A percentile compares a stretch with the other conserved stretches of the same genome.
phyloP scores from a whole-genome alignment of 257 asterid genomes.

The Gardenia jasminoides region DNA sequence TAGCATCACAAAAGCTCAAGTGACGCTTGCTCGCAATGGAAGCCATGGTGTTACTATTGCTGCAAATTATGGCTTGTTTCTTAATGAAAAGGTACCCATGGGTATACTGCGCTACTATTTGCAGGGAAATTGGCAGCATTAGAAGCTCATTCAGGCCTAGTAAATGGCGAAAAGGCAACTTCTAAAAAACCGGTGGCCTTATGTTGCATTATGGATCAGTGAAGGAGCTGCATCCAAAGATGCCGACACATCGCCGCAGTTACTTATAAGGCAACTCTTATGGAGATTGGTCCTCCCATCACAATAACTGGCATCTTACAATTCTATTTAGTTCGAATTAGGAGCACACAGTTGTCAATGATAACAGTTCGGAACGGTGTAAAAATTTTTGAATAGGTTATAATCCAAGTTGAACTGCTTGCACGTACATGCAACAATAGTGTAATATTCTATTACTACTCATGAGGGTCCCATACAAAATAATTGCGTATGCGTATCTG shows the following conservation, averaged over 20 bases:
- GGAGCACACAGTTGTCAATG: too few species aligned
- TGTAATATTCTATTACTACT: too few species aligned
- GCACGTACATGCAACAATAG: too few species aligned
- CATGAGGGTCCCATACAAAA: too few species aligned
- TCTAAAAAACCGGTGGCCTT: constrained; percentile 88
- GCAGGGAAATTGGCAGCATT: constrained; percentile 74
- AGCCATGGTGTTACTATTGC: constrained; percentile 83
- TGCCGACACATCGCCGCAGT: constrained; percentile 65
- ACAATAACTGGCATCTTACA: constrained; percentile 61
- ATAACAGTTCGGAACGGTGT: too few species aligned
- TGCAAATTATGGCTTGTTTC: constrained; percentile 58
- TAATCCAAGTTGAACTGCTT: too few species aligned
- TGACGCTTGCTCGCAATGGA: constrained; percentile 91
- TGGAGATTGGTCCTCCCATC: constrained; percentile 71
- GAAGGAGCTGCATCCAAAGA: constrained; percentile 63
- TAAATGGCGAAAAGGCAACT: constrained; percentile 66
- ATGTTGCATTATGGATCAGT: constrained; percentile 79
- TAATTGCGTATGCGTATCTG: too few species aligned
- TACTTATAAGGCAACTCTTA: constrained; percentile 62
- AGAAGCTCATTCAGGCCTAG: constrained; percentile 58
- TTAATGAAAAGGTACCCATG: constrained; percentile 62
- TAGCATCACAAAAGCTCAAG: constrained; percentile 58
- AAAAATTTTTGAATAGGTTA: too few species aligned
- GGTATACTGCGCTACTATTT: constrained; percentile 53
- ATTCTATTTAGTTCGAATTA: constrained; percentile 63